Evolutionary conservation across 352 stramenopile genomes (phyloP), one percentile per base, ranked within the genome.

Genomic region (Phytophthora constricta): DNA sequence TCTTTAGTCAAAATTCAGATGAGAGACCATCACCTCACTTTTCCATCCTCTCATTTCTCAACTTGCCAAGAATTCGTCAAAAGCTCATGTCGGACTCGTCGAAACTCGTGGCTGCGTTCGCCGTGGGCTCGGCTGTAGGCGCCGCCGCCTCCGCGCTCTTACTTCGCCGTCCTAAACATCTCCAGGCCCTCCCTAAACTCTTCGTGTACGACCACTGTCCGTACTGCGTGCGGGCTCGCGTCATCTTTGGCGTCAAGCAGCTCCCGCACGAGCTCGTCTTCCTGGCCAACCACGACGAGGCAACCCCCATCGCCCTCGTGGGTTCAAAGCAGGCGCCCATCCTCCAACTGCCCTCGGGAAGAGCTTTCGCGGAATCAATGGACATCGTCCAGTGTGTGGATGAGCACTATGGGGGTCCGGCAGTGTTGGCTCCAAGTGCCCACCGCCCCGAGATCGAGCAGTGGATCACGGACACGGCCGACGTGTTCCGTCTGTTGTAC

Each of bases 301-400:
- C 65, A 37, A 87, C 79, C 22, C 79, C 82, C 22, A 80, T 85
- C 39, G 60, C 58, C 7, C 68, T 87, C 2, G 75, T 87, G 4
- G 79, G 79, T 22, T 61, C 62, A n/a, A 87, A 87, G 60, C 68
- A 82, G 22, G 77, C 69, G 8, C 82, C 82, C 4, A 90, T 90
- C 49, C 54, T 90, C 28, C 65, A 82, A 42, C 58, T 81, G 42
- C 19, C 76, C 59, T 50, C 77, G 72, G 79, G 68, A 11, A 65
- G 66, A 23, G 72, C 78, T 3, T 79, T 88, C 49, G 59, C 77
- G 0, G 82, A 90, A 65, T 84, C 71, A 54, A 73, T 88, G 68
- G 82, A 90, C 51, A 90, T 90, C 60, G 79, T 90, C 46, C 63
- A 75, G 47, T 88, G 86, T 57, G 77, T 87, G 56, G 82, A 90